Evolutionary conservation across 176 grass and related monocot genomes (phyloP), one percentile per base, ranked within the genome.

Genomic region (Hyparrhenia diplandra): DNA sequence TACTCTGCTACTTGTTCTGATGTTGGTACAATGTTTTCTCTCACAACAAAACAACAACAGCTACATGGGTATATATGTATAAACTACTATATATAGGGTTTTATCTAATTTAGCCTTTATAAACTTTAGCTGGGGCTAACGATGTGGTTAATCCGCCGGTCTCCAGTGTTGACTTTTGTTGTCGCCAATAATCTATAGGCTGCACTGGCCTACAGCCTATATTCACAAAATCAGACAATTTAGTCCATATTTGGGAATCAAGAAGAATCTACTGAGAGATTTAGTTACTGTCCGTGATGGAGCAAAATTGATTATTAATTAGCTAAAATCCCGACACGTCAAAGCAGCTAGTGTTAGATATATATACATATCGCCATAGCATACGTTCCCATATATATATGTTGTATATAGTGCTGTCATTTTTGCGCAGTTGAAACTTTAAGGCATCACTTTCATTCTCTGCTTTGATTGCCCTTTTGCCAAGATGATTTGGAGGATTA

Each of bases 171-270:
- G 61, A 55, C 63, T 49, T 77, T 59, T 20, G 5, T 45, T 18
- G 13, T 27, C 6, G 51, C 65, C 64, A 71, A 13, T 37, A 67
- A 79, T 71, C 40, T 78, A n/a, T 78, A 71, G 42, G 67, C 1
- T 73, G 25, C n/a, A 10, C 27, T 46, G 35, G 39, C 75, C 68
- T 88, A 88, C 66, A 84, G 67, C 60, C 59, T 84, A 61, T 55
- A 68, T 7, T 40, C 63, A 73, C 8, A 60, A 79, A 11, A 60
- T 51, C 59, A 45, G n/a, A 69, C 27, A 69, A 62, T 49, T 25
- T n/a, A 54, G 12, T 65, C 69, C 41, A 43, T 75, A 74, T 75
- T 59, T 85, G 20, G 52, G 24, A 75, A 55, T 27, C 71, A 64
- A 71, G 54, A 35, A 57, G 42, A 64, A 81, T 81, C 76, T 71